Conservation (phyloP, 768 basidiomycete genomes). For the Lyophyllum shimeji region DNA sequence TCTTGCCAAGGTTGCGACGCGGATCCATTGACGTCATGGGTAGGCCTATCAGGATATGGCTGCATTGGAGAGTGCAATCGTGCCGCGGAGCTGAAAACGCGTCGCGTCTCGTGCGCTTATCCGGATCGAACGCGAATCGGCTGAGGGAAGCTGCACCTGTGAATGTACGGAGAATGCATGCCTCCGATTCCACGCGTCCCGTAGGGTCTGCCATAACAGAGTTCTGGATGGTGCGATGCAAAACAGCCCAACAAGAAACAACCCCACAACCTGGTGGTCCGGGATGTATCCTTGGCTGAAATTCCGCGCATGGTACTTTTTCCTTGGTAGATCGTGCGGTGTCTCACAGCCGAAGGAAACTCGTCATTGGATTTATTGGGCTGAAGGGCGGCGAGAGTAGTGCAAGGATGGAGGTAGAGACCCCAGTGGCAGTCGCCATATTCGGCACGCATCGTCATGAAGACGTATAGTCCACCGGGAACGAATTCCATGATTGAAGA, state of each 20-base stretch:
- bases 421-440: not conserved
- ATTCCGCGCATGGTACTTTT: not conserved
- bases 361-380: not conserved
- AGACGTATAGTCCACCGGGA: not conserved
- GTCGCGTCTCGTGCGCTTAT: no score
- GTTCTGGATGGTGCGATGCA: not conserved
- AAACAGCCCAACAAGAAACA: not conserved
- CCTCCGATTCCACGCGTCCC: no score
- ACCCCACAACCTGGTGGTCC: not conserved
- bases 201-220: not conserved
- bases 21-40: no score
- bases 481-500: not conserved
- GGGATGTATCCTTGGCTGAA: not conserved
- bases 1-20: no score
- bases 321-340: not conserved
- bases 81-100: no score
- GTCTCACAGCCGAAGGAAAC: not conserved
- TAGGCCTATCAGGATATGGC: no score
- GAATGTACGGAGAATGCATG: no score
- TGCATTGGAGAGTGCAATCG: no score
- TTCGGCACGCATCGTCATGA: not conserved
- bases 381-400: not conserved
- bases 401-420: not conserved
- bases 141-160: no score
- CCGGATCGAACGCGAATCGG: no score